Conservation (phyloP, 2,329 filamentous ascomycete species). For the Cercospora sp. region DNA sequence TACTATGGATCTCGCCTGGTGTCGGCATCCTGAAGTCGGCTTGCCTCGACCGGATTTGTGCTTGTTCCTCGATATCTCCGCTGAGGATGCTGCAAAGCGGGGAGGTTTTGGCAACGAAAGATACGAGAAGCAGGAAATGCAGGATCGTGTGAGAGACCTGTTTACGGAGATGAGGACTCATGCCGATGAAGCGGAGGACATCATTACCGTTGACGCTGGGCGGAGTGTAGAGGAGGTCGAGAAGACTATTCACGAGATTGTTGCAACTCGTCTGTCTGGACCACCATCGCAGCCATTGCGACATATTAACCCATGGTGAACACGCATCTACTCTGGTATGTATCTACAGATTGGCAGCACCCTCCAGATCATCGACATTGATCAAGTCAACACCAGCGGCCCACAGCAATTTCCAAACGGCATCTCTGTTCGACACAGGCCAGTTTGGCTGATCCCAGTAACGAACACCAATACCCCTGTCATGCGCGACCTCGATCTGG, state of each 20-base stretch:
- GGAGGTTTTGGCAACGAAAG: constrained; percentile 88
- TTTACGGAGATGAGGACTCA: constrained; percentile 57
- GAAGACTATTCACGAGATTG: constrained; percentile 34
- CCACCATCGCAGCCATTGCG: constrained; percentile 8
- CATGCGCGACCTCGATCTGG: constrained; percentile 57
- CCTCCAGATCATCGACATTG: constrained; percentile 65
- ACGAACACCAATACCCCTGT: constrained; percentile 58
- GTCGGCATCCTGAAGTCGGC: constrained; percentile 78
- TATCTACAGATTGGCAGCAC: constrained; percentile 47
- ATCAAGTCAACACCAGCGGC: constrained; percentile 61
- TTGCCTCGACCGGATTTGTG: constrained; percentile 85
- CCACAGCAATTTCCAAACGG: constrained; percentile 58
- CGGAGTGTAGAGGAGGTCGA: constrained; percentile 54
- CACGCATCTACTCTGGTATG: background rate
- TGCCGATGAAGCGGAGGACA: constrained; percentile 53
- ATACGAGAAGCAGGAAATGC: constrained; percentile 84
- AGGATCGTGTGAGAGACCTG: constrained; percentile 71
- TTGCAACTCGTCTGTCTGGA: constrained; percentile 21
- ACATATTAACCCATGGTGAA: constrained; percentile 25
- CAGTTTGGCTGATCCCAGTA: constrained; percentile 65
- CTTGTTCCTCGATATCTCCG: constrained; percentile 79
- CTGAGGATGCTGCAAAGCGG: constrained; percentile 68
- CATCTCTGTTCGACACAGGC: constrained; percentile 59
- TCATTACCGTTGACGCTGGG: constrained; percentile 58
- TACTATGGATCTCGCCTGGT: constrained; percentile 72